These are phyloP conservation scores for Elymus sibiricus DNA, from an alignment of 176 grass and related monocot species.

Conservation along the genomic window DNA sequence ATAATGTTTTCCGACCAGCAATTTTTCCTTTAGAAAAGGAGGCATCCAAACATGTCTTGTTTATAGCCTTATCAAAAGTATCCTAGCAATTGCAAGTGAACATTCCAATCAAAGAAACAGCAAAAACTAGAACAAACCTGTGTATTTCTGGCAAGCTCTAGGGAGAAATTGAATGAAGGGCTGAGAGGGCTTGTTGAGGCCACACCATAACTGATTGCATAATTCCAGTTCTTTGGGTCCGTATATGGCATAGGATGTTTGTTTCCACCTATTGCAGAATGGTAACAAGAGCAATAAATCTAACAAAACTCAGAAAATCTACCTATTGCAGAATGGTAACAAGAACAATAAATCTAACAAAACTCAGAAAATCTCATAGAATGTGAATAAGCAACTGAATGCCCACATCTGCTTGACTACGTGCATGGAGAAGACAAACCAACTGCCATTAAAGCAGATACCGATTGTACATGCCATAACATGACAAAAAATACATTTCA, in stretches of 20 bases:
- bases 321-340: conserved; percentile 34
- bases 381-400: conserved; percentile 7
- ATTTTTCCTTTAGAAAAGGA: background rate
- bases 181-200: conserved; percentile 77
- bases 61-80: background rate
- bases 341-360: conserved; percentile 25
- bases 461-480: background rate
- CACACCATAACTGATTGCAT: conserved; percentile 74
- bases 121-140: conserved; percentile 44
- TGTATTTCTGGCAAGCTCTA: conserved; percentile 75
- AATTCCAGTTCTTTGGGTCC: conserved; percentile 84
- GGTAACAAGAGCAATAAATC: conserved; percentile 16
- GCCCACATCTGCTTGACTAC: background rate
- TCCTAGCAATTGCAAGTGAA: conserved; percentile 4
- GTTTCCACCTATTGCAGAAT: conserved; percentile 46
- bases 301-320: conserved; percentile 11
- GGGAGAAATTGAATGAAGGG: conserved; percentile 87
- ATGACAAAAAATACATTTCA: background rate
- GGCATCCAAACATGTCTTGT: background rate
- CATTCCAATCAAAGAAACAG: background rate
- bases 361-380: conserved; percentile 2
- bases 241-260: conserved; percentile 52
- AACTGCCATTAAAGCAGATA: background rate
- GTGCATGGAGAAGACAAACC: background rate
- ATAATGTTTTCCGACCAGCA: background rate